A percentile compares a stretch with the other conserved stretches of the same genome.
Evolutionary conservation across 2,329 filamentous ascomycete genomes (phyloP).

Genomic region (Aspergillus vadensis): DNA sequence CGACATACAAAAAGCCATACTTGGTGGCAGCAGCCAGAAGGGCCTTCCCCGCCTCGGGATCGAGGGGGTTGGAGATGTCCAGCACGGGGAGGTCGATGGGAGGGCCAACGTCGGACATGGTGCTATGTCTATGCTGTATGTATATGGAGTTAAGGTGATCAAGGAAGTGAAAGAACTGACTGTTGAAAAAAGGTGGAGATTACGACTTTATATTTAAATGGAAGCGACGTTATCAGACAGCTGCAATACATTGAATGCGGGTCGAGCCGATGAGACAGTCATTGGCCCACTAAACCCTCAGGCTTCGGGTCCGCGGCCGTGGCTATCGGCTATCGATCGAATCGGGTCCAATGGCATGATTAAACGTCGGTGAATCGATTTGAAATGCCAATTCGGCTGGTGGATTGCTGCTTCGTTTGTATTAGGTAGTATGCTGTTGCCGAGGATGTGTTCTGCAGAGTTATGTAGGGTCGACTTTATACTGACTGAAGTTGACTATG

Average conservation of each 20-base stretch:
- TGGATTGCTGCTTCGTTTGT: neutral
- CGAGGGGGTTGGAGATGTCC: constrained; percentile 67
- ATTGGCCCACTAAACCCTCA: neutral
- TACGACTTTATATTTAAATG: neutral
- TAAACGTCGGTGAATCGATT: neutral
- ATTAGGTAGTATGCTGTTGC: too few relatives aligned
- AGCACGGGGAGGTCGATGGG: constrained; percentile 71
- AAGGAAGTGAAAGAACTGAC: neutral
- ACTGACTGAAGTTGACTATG: too few relatives aligned
- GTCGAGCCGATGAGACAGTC: neutral
- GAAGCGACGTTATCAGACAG: neutral
- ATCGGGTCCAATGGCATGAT: neutral
- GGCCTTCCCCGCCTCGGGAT: constrained; percentile 63
- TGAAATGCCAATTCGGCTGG: neutral
- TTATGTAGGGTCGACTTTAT: too few relatives aligned
- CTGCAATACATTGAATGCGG: neutral
- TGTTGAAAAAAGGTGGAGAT: neutral
- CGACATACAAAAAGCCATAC: constrained; percentile 88
- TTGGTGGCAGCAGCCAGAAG: constrained; percentile 78
- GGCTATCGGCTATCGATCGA: constrained; percentile 5
- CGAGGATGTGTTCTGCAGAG: too few relatives aligned
- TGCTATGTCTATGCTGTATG: neutral
- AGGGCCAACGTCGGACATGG: constrained; percentile 25
- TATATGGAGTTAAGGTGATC: neutral
- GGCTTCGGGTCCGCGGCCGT: neutral